A percentile compares a stretch with the other conserved stretches of the same genome.
Evolutionary conservation across 805 yeast species (phyloP).

Genomic region (Nakazawaea wyomingensis): DNA sequence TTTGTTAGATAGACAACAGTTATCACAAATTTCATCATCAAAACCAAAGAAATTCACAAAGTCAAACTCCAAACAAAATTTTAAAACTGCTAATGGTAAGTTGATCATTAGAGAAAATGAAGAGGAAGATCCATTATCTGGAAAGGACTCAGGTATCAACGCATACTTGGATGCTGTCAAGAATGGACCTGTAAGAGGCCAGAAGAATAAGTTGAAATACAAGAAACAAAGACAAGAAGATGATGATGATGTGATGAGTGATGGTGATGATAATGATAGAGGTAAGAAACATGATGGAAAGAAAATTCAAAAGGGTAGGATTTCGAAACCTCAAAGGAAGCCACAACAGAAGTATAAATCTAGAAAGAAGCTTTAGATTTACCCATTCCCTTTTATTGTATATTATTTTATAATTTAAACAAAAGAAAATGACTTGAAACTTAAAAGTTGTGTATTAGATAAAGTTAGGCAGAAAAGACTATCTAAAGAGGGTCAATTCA

Average conservation of each 20-base stretch:
- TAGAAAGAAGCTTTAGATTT: conserved; percentile 50
- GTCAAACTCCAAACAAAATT: conserved; percentile 36
- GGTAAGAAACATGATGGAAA: conserved; percentile 18
- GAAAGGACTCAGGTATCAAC: conserved; percentile 59
- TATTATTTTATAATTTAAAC: too few species aligned
- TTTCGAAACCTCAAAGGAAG: conserved; percentile 22
- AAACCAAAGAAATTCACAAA: conserved; percentile 61
- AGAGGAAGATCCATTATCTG: conserved; percentile 42
- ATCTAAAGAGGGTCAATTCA: too few species aligned
- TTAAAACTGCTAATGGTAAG: conserved; percentile 61
- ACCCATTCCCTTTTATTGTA: too few species aligned
- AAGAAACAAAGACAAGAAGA: conserved; percentile 11
- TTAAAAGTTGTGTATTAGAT: too few species aligned
- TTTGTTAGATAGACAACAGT: conserved; percentile 76
- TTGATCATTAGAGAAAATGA: conserved; percentile 55
- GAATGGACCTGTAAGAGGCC: conserved; percentile 92
- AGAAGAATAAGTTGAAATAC: conserved; percentile 62
- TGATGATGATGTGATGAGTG: conserved; percentile 28
- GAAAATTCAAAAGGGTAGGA: conserved; percentile 14
- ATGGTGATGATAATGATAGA: conserved; percentile 30
- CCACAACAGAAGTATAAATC: conserved; percentile 49
- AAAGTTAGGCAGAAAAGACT: too few species aligned
- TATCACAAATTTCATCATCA: conserved; percentile 85
- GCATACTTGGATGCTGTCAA: conserved; percentile 93
- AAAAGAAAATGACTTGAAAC: too few species aligned